Evolutionary conservation across 257 asterid genomes (phyloP).

Genomic region (Gardenia jasminoides): DNA sequence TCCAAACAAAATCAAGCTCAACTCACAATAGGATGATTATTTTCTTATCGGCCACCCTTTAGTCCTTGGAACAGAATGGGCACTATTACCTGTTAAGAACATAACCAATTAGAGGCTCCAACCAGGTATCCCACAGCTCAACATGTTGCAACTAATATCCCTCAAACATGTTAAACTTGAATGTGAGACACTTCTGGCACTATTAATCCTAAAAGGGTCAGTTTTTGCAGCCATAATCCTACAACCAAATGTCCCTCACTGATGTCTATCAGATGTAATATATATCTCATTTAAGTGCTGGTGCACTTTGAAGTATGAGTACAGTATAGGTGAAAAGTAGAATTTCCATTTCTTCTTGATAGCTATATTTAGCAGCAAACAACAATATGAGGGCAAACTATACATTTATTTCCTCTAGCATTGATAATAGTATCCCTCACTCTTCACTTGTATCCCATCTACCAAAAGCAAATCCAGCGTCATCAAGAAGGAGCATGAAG

Average conservation of each 20-base stretch:
- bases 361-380: not conserved
- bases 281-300: not conserved
- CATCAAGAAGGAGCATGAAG: not conserved
- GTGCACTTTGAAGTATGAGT: not conserved
- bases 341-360: not conserved
- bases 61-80: not conserved
- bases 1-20: not conserved
- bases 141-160: not conserved
- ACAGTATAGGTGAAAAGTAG: not conserved
- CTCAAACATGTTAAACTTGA: no score
- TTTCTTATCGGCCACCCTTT: not conserved
- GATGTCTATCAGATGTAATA: no score
- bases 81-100: not conserved
- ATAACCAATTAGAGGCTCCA: not conserved
- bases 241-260: not conserved
- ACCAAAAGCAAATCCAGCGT: not conserved
- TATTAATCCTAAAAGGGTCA: not conserved
- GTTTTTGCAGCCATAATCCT: not conserved
- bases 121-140: not conserved
- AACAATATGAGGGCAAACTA: not conserved
- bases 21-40: not conserved
- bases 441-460: not conserved
- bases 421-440: not conserved
- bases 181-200: not conserved
- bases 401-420: not conserved